These are phyloP conservation scores for Tricholoma sp. DNA, from an alignment of 768 basidiomycete genomes.

Conservation along the genomic window DNA sequence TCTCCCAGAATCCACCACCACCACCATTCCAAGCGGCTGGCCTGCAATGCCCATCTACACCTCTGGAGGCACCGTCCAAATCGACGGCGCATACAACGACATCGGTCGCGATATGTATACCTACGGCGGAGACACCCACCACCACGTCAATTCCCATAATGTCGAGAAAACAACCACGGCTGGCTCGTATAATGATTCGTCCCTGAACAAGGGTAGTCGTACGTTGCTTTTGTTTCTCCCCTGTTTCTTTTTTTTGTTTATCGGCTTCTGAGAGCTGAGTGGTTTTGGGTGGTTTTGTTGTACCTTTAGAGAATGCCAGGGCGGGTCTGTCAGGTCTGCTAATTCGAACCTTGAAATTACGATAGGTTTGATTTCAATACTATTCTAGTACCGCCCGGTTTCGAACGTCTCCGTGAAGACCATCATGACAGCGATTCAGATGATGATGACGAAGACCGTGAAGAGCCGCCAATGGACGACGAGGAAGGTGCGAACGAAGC, in stretches of 20 bases:
- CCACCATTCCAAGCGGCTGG: too few relatives aligned
- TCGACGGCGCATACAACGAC: neutral
- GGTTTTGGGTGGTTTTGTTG: too few relatives aligned
- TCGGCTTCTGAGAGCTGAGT: too few relatives aligned
- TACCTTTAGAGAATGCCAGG: neutral
- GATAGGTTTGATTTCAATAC: neutral
- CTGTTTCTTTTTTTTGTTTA: too few relatives aligned
- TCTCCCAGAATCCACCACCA: too few relatives aligned
- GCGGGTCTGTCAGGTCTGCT: too few relatives aligned
- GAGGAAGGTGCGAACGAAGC: too few relatives aligned
- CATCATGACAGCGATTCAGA: too few relatives aligned
- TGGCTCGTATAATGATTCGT: neutral
- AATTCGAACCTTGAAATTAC: too few relatives aligned
- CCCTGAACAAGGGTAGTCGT: neutral
- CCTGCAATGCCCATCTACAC: neutral
- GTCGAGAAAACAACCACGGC: neutral
- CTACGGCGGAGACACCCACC: neutral
- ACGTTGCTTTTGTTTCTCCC: too few relatives aligned
- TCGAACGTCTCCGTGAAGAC: neutral
- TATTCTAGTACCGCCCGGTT: neutral
- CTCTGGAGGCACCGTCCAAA: neutral
- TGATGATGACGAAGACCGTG: neutral
- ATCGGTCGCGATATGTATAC: neutral
- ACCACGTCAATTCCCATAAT: neutral
- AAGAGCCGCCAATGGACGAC: too few relatives aligned